Percentiles rank a stretch among this genome's conserved stretches.
These are phyloP conservation scores for Phytophthora rubi DNA, from an alignment of 352 stramenopile genomes.

Conservation along the genomic window DNA sequence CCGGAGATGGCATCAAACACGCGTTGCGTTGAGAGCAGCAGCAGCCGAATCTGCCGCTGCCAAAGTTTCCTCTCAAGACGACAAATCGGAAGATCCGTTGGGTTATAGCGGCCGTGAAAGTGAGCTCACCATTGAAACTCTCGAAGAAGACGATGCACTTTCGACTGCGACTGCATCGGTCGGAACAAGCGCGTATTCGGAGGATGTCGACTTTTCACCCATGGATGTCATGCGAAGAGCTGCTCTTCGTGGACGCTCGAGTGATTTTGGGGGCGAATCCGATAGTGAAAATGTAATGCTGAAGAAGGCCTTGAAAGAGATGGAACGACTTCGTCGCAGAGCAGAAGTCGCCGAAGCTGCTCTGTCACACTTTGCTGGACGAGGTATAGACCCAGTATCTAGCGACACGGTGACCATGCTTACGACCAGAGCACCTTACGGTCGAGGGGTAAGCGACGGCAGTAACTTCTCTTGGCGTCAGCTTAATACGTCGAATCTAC, in stretches of 20 bases:
- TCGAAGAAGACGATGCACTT: constrained; percentile 39
- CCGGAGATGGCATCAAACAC: constrained; percentile 33
- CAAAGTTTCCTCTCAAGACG: constrained; percentile 21
- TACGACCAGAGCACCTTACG: constrained; percentile 22
- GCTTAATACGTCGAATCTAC: constrained; percentile 32
- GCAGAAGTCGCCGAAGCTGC: constrained; percentile 70
- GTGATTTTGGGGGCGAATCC: constrained; percentile 18
- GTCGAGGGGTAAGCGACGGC: constrained; percentile 4
- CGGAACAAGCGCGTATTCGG: constrained; percentile 49
- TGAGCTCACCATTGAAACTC: constrained; percentile 38
- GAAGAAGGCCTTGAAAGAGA: constrained; percentile 53
- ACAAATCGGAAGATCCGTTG: constrained; percentile 20
- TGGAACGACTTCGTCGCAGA: constrained; percentile 64
- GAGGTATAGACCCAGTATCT: constrained; percentile 19
- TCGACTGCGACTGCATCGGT: constrained; percentile 47
- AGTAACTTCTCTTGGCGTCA: constrained; percentile 28
- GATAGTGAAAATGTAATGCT: constrained; percentile 48
- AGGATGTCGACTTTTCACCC: constrained; percentile 37
- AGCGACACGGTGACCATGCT: constrained; percentile 25
- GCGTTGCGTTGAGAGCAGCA: constrained; percentile 17
- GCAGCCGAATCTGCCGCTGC: constrained; percentile 15
- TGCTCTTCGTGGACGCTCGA: constrained; percentile 19
- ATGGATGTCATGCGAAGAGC: constrained; percentile 25
- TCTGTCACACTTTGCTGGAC: constrained; percentile 40
- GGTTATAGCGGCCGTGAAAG: constrained; percentile 36